Percentiles rank a stretch among this genome's conserved stretches.
Evolutionary conservation across 2,329 filamentous ascomycete species (phyloP).

Genomic region (Colletotrichum sp.): DNA sequence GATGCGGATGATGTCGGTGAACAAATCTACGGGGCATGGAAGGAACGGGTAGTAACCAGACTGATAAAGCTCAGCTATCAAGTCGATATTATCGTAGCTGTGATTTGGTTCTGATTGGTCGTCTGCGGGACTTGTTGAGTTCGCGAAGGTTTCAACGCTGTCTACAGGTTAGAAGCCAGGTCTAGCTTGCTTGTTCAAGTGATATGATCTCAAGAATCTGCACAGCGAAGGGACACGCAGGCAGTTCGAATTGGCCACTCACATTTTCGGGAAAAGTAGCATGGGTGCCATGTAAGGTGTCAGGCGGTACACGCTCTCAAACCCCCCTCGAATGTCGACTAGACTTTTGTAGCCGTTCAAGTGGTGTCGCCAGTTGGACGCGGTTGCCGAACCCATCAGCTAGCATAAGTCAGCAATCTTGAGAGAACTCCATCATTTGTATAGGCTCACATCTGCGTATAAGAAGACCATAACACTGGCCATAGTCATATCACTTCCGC

Average conservation of each 20-base stretch:
- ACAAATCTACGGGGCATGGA: conserved; percentile 34
- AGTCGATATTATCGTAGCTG: conserved; percentile 26
- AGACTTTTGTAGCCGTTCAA: conserved; percentile 26
- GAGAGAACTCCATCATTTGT: fast-evolving
- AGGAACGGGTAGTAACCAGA: conserved; percentile 27
- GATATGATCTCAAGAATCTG: fast-evolving
- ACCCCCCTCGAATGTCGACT: conserved; percentile 15
- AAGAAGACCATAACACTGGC: conserved; percentile 3
- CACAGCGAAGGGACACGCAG: fast-evolving
- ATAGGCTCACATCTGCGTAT: neutral
- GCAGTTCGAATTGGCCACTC: neutral
- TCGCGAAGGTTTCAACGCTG: conserved; percentile 37
- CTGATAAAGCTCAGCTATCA: conserved; percentile 31
- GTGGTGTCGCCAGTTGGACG: conserved; percentile 37
- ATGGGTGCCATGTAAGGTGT: neutral
- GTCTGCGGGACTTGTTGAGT: conserved; percentile 40
- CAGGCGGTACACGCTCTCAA: neutral
- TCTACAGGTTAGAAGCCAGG: neutral
- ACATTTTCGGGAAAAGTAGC: conserved; percentile 1
- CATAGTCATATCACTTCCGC: neutral
- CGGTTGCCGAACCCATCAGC: conserved; percentile 32
- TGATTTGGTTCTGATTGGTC: conserved; percentile 28
- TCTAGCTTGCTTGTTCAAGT: neutral
- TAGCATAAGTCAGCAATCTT: neutral
- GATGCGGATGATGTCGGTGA: conserved; percentile 36